Evolutionary conservation across 2,329 filamentous ascomycete species (phyloP).

Genomic region (Aspergillus tamarii): DNA sequence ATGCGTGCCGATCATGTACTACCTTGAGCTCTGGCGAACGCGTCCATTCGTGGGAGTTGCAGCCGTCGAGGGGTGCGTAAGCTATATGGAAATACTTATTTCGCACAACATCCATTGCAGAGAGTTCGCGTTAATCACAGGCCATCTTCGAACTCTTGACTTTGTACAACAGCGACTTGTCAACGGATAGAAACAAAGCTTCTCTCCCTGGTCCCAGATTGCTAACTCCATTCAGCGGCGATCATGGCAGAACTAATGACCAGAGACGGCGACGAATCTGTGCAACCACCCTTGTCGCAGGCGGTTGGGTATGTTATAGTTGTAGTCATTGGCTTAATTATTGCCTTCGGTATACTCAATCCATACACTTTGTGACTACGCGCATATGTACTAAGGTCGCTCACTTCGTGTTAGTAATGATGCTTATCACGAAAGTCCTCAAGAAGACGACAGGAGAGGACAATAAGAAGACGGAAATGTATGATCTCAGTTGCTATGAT

Average conservation of each 20-base stretch:
- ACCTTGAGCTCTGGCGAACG: neutral
- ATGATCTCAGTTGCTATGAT: neutral
- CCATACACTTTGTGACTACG: neutral
- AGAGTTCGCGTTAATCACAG: no score
- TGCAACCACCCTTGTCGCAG: conserved; percentile 40
- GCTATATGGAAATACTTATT: neutral
- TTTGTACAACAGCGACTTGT: accelerated
- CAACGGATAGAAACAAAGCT: no score
- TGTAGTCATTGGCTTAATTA: conserved; percentile 44
- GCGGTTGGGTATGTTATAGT: conserved; percentile 50
- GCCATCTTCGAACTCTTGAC: accelerated
- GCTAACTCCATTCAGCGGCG: neutral
- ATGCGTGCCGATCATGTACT: neutral
- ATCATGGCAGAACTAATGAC: conserved; percentile 11
- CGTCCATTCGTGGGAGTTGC: neutral
- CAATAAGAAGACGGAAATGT: conserved; percentile 58
- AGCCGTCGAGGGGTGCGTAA: neutral
- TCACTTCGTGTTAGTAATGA: conserved; percentile 43
- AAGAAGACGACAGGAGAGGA: conserved; percentile 56
- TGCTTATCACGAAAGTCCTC: conserved; percentile 50
- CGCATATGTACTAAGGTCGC: neutral
- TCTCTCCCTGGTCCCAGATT: no score
- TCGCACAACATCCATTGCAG: neutral
- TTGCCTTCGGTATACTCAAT: conserved; percentile 40
- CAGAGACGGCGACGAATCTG: conserved; percentile 22